Percentiles rank a stretch among this genome's conserved stretches.
These are phyloP conservation scores for Epichloe sp. DNA, from an alignment of 2,329 filamentous ascomycete species.

Conservation along the genomic window DNA sequence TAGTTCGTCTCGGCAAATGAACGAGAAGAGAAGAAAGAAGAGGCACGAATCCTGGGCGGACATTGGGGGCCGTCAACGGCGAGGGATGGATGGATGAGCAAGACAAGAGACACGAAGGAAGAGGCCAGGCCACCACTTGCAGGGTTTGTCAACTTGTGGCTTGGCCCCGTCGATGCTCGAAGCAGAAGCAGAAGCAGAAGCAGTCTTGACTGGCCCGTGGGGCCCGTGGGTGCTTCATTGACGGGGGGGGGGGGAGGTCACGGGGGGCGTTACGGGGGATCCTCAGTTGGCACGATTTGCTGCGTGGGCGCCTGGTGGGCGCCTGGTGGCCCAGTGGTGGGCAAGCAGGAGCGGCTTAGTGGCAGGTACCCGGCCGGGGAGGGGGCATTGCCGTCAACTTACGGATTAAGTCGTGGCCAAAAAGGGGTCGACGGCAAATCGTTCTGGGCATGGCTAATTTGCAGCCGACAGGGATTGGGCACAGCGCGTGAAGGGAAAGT, in stretches of 20 bases:
- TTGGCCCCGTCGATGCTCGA: neutral
- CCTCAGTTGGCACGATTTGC: neutral
- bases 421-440: neutral
- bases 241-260: neutral
- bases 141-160: neutral
- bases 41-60: neutral
- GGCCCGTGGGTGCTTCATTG: neutral
- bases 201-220: no score
- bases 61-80: slow-evolving; percentile 3
- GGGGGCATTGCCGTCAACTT: neutral
- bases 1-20: slow-evolving; percentile 5
- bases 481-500: neutral
- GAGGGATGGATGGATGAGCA: neutral
- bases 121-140: neutral
- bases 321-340: neutral
- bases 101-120: neutral
- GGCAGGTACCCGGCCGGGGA: slow-evolving; percentile 3
- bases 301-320: neutral
- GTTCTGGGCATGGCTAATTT: slow-evolving; percentile 1
- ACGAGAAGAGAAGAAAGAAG: slow-evolving; percentile 1
- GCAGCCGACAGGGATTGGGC: neutral
- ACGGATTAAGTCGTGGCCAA: neutral
- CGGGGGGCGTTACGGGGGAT: neutral
- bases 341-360: slow-evolving; percentile 3
- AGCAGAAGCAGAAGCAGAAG: no score